These are phyloP conservation scores for Ustilago bromivora DNA, from an alignment of 1,284 basidiomycete genomes.

Conservation along the genomic window DNA sequence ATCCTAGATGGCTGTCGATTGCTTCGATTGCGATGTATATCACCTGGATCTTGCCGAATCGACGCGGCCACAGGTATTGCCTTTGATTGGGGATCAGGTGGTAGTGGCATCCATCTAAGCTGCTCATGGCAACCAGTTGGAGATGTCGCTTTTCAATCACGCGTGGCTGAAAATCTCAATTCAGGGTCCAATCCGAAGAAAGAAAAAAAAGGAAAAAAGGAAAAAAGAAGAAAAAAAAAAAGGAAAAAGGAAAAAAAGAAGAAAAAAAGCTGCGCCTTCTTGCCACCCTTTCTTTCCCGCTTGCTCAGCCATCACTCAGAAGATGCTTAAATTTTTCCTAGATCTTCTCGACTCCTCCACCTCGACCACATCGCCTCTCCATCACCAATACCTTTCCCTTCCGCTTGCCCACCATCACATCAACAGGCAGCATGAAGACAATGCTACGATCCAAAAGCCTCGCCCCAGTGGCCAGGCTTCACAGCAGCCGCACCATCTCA, in stretches of 20 bases:
- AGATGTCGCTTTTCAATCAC: slow-evolving; percentile 14
- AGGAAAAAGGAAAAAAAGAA: not conserved
- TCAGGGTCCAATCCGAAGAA: slow-evolving; percentile 16
- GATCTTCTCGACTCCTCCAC: slow-evolving; percentile 17
- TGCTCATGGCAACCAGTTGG: not conserved
- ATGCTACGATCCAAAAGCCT: slow-evolving; percentile 9
- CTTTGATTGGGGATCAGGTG: not conserved
- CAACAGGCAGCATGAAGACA: slow-evolving; percentile 22
- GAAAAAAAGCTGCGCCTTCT: not conserved
- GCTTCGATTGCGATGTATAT: not conserved
- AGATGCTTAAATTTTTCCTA: not conserved
- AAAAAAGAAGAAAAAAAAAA: not conserved
- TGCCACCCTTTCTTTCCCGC: not conserved
- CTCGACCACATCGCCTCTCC: not conserved
- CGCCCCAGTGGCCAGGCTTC: slow-evolving; percentile 5
- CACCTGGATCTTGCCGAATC: not conserved
- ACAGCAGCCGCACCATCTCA: slow-evolving; percentile 11
- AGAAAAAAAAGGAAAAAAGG: not conserved
- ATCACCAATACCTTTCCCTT: not conserved
- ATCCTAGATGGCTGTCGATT: too few relatives aligned
- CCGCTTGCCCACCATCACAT: not conserved
- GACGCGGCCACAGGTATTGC: not conserved
- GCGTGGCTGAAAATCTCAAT: not conserved
- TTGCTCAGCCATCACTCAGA: slow-evolving; percentile 5
- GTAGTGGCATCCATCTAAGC: not conserved